Evolutionary conservation across 345 rosid genomes (phyloP), one percentile per base, ranked within the genome.

Genomic region (Mercurialis annua): DNA sequence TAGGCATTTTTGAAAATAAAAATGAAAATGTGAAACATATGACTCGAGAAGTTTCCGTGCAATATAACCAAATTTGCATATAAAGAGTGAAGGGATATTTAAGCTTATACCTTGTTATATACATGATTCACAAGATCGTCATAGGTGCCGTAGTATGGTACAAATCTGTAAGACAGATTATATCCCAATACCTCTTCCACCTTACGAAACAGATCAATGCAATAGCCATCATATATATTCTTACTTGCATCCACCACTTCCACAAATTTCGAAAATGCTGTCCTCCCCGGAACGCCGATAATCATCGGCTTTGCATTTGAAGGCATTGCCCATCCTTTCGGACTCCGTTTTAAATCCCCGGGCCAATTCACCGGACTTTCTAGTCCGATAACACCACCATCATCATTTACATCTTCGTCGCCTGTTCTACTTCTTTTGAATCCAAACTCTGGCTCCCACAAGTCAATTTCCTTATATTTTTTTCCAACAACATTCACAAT

Each of bases 261-360:
- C 15, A 82, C 87, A 27, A 86, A 86, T 69, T 59, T 76, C 38
- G 78, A 66, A 12, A 84, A 84, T 8, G 75, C 23, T 3, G 84
- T 81, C 43, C 62, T 75, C 0, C 42, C 67, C 0, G 88, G 88
- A 59, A 86, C 84, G 46, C 80, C 84, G 10, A 86, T 81, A 12
- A 9, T 61, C 85, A 83, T 27, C 5, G 74, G 81, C 16, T 66
- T 75, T 3, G 24, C 33, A 12, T 33, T 4, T 0, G 79, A 64
- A 7, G 81, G 85, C 80, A 74, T 75, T 46, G 65, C 68, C 78
- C 80, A 77, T 15, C 87, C 85, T 74, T 71, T 77, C 0, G 85
- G 82, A 24, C 42, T 61, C 44, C 20, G 17, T 17, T 56, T 64
- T 1, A 55, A 20, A 30, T 58, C 72, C 61, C 75, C 81, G 2